A percentile compares a stretch with the other conserved stretches of the same genome.
Evolutionary conservation across 2,329 filamentous ascomycete species (phyloP).

Genomic region (Pyrenochaeta sp.): DNA sequence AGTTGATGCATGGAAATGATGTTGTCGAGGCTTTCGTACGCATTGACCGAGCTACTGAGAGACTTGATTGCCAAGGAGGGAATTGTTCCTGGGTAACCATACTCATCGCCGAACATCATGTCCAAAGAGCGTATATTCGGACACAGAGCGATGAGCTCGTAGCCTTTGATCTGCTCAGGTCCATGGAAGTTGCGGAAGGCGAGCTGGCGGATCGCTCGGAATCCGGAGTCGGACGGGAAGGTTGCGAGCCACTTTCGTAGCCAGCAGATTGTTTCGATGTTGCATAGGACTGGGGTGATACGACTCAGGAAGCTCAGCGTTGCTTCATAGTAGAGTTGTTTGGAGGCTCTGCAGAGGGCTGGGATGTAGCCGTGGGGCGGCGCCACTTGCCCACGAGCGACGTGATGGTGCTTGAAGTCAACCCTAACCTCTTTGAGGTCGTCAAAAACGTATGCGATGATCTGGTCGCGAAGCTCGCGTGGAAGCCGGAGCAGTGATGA

Average conservation of each 20-base stretch:
- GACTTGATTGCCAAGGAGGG: slow-evolving; percentile 8
- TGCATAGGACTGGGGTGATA: neutral
- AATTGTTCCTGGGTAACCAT: slow-evolving; percentile 3
- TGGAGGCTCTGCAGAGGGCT: slow-evolving; percentile 6
- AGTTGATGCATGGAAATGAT: slow-evolving; percentile 14
- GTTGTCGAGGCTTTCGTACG: slow-evolving; percentile 15
- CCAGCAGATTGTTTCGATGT: slow-evolving; percentile 13
- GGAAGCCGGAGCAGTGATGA: slow-evolving; percentile 5
- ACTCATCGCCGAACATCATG: slow-evolving; percentile 14
- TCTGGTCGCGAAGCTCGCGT: slow-evolving; percentile 12
- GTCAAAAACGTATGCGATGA: slow-evolving; percentile 4
- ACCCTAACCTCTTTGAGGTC: neutral
- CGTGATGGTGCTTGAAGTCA: slow-evolving; percentile 1
- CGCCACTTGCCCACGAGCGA: neutral
- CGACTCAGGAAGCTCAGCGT: slow-evolving; percentile 3
- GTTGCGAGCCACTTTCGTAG: slow-evolving; percentile 12
- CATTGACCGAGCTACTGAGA: slow-evolving; percentile 8
- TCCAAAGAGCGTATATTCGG: slow-evolving; percentile 7
- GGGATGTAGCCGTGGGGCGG: slow-evolving; percentile 3
- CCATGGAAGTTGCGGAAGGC: slow-evolving; percentile 18
- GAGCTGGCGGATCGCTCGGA: slow-evolving; percentile 5
- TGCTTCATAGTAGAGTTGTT: slow-evolving; percentile 12
- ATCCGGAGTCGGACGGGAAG: slow-evolving; percentile 3
- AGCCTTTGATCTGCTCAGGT: slow-evolving; percentile 13
- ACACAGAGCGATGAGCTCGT: slow-evolving; percentile 8